Conservation (phyloP, 257 asterid genomes). For the Sherardia arvensis region DNA sequence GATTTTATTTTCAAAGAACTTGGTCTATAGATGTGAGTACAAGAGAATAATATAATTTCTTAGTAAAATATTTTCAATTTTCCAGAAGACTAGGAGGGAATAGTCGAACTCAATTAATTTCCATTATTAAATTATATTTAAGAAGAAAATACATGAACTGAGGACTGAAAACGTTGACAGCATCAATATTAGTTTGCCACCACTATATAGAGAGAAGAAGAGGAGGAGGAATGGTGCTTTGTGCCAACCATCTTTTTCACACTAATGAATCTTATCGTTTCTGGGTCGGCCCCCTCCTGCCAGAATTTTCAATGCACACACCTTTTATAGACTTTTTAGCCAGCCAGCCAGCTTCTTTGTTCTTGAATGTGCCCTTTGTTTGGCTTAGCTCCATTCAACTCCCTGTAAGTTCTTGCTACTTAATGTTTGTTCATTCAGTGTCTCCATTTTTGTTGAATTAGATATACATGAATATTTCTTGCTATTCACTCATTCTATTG, state of each 20-base stretch:
- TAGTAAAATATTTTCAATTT: too few species aligned
- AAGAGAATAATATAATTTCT: too few species aligned
- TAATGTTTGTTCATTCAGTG: background rate
- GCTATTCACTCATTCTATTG: background rate
- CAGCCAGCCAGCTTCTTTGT: background rate
- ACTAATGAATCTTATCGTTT: background rate
- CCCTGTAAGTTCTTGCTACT: conserved; percentile 1
- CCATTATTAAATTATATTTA: too few species aligned
- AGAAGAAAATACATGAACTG: too few species aligned
- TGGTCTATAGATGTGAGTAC: too few species aligned
- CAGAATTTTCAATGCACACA: background rate
- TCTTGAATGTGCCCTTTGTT: background rate
- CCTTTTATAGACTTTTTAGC: background rate
- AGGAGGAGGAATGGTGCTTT: background rate
- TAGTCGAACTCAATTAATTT: too few species aligned
- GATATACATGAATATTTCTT: background rate
- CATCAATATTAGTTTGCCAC: too few species aligned
- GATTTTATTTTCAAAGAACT: too few species aligned
- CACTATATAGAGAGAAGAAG: too few species aligned
- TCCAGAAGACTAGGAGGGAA: too few species aligned
- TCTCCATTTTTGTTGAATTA: background rate
- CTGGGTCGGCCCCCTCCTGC: background rate
- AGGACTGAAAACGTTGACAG: too few species aligned
- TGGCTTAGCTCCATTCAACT: background rate
- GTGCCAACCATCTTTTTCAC: background rate